Base-by-base conservation (phyloP, 129 eudicot species). In the Dittrichia graveolens region DNA sequence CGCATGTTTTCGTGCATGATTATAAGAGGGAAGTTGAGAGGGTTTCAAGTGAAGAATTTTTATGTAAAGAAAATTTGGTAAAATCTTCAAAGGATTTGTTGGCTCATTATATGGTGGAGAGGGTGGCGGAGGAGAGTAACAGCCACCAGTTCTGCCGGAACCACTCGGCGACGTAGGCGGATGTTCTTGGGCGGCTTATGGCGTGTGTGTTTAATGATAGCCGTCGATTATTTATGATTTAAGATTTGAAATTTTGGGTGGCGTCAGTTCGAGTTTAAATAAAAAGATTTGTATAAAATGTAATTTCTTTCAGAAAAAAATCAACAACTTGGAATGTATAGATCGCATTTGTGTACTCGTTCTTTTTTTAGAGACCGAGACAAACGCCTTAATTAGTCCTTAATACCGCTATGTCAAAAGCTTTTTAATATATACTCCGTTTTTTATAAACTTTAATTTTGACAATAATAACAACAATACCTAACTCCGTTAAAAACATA, bases 1-100 rank as follows among this genome's bases (percentile, higher is more conserved):
- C 99, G 8, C 95, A 95, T 67, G 81, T 95, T 10, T 86, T 95
- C 24, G 99, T 95, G 80, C 99, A 95, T 34, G 99, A 95, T 79
- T 91, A 78, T 61, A 83, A 88, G 44, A 78, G 83, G 82, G 79
- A 81, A 62, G 96, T 87, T 68, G 96, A 95, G 67, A 81, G 86
- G 72, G 82, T 83, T 15, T 79, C 94, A 13, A 87, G 97, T 58
- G 99, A 91, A 7, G 99, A 95, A 87, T 95, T 90, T 75, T 74
- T 95, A 81, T 95, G 99, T 31, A 86, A 85, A 45, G 99, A 95
- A 62, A 95, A 95, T 79, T 44, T 95, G 90, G 88, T 95, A 19
- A 89, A 88, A 64, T 83, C 86, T 64, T 81, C 88, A 0, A 95
- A 86, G 73, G 99, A 84, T 52, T 82, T 76, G 74, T 52, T 95